A percentile compares a stretch with the other conserved stretches of the same genome.
Evolutionary conservation across 2,329 filamentous ascomycete species (phyloP).

Genomic region (Malbranchea cinnamomea): DNA sequence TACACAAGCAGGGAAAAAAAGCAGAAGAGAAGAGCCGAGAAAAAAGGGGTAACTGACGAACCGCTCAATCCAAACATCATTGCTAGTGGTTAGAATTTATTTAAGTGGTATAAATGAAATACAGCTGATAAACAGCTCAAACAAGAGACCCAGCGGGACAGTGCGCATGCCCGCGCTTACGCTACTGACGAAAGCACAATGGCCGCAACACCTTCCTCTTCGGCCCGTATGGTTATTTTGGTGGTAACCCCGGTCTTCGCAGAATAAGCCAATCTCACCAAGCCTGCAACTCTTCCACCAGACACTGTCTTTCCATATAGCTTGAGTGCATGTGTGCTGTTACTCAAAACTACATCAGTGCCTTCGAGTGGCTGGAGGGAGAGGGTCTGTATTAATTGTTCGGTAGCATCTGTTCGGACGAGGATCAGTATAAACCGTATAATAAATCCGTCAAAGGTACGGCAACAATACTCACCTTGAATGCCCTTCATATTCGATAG

Average conservation of each 20-base stretch:
- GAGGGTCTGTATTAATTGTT: conserved; percentile 71
- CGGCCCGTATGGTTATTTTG: conserved; percentile 82
- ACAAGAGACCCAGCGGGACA: too few relatives aligned
- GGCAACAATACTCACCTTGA: conserved; percentile 49
- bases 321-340: conserved; percentile 86
- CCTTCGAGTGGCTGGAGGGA: conserved; percentile 90
- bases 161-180: conserved; percentile 37
- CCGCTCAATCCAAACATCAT: conserved; percentile 3
- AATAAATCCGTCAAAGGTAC: background rate
- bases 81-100: background rate
- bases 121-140: too few relatives aligned
- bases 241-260: conserved; percentile 88
- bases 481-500: conserved; percentile 82
- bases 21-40: conserved; percentile 2
- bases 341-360: conserved; percentile 76
- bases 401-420: conserved; percentile 61
- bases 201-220: conserved; percentile 80
- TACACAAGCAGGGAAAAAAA: too few relatives aligned
- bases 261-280: conserved; percentile 84
- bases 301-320: conserved; percentile 88
- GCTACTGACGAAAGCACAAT: conserved; percentile 74
- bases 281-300: conserved; percentile 75
- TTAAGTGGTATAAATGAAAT: conserved; percentile 4
- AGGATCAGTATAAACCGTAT: conserved; percentile 4
- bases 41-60: conserved; percentile 7